Evolutionary conservation across 148 eudicot genomes (phyloP), one percentile per base, ranked within the genome.

Genomic region (Selenicereus undatus): DNA sequence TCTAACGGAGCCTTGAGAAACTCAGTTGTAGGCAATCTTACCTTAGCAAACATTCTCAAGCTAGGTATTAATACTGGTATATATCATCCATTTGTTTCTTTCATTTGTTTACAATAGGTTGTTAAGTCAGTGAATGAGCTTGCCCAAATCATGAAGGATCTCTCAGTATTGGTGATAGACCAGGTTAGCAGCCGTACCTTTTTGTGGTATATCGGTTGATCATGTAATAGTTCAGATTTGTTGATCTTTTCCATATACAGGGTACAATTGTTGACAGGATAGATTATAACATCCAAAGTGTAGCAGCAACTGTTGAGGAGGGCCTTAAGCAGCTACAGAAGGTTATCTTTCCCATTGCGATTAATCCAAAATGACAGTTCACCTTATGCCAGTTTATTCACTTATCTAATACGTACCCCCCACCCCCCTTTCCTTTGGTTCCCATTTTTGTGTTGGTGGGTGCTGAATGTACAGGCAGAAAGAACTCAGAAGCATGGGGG

Each of bases 91-190:
- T 21, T 12, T 39, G 20, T 39, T 65, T 35, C 26, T 8, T 82
- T 75, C 69, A 54, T n/a, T 81, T 75, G 52, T 75, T 76, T 65
- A 24, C 26, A 29, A 77, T 82, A 95, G 98, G 98, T 95, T 74
- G 97, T 84, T 45, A 88, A 88, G 88, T 95, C 98, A 36, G 97
- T 93, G 62, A 91, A 90, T 79, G 98, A 95, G 81, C 91, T 95
- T 72, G 98, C 96, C 70, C 97, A 95, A 85, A 93, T 95, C 77
- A 95, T 95, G 98, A 95, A 95, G 87, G 97, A 95, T 83, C 89
- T 95, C 74, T 95, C 98, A n/a, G 94, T 91, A 2, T 85, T 95
- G 82, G 96, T 95, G 80, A 95, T 93, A 72, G 98, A 95, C 84
- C 97, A 95, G 96, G 98, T 95, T 64, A 71, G 91, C 76, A 74